Conservation (phyloP, 306 rosid genomes). For the Vigna trinervia region DNA sequence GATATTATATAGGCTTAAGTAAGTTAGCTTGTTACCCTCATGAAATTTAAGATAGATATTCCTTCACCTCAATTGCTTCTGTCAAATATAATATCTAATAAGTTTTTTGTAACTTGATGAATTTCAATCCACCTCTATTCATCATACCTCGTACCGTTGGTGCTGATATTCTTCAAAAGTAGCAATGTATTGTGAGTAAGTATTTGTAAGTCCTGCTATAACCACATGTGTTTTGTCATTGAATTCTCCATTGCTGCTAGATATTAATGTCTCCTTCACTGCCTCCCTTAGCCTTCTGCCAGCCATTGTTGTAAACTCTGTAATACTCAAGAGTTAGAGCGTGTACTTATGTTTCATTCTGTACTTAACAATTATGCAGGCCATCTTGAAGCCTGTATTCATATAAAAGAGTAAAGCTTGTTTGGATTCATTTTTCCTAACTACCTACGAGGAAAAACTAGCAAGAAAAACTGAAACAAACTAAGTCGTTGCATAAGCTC, state of each 20-base stretch:
- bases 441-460: not conserved
- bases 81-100: not conserved
- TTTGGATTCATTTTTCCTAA: not conserved
- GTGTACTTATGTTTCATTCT: not conserved
- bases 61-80: constrained; percentile 8
- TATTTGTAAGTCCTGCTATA: constrained; percentile 86
- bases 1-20: not conserved
- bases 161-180: constrained; percentile 80
- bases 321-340: constrained; percentile 39
- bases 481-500: not conserved
- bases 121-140: constrained; percentile 7
- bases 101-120: constrained; percentile 16
- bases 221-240: constrained; percentile 59
- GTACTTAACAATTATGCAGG: not conserved
- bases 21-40: not conserved
- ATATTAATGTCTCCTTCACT: constrained; percentile 67
- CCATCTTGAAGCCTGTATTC: not conserved
- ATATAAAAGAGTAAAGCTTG: not conserved
- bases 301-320: constrained; percentile 92
- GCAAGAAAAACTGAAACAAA: too few species aligned
- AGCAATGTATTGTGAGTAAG: constrained; percentile 82
- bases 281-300: constrained; percentile 81
- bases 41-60: not conserved
- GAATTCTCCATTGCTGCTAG: constrained; percentile 64
- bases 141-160: constrained; percentile 77